Evolutionary conservation across 495 filamentous ascomycete genomes (phyloP), one percentile per base, ranked within the genome.

Genomic region (Neurospora sp.): DNA sequence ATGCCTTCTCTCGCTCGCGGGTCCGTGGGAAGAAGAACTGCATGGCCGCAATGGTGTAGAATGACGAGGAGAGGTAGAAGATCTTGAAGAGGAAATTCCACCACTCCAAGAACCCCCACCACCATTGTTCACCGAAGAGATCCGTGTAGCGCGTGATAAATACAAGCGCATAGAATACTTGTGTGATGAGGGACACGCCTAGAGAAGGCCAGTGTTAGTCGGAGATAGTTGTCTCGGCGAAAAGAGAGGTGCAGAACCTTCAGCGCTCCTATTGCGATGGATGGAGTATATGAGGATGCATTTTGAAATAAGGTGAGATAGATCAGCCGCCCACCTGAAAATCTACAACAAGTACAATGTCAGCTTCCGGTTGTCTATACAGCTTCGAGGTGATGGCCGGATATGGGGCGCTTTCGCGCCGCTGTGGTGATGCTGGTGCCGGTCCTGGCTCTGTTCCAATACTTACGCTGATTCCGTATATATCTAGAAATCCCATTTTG

Each of bases 151-250:
- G 89, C 14, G 92, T 89, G 72, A 92, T 79, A 83, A 98, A 99
- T 44, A 99, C 95, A 72, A 90, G 75, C 39, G 89, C 88, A 83
- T 99, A 99, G 76, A 99, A 89, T 59, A 89, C 84, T 81, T 99
- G 96, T 0, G 94, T 97, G 73, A 99, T 91, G 75, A 98, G 89
- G n/a, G 94, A 97, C 71, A 98, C 90, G 75, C 94, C 92, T 94
- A 76, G 42, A 38, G 44, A n/a, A 7, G 9, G 9, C 14, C 62
- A 46, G 42, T 59, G 74, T 83, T 77, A 80, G 78, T 71, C 69
- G 72, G 35, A 69, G 5, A 59, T 70, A 20, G 20, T 37, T 69
- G 37, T 23, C 3, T 69, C 7, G n/a, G 27, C 41, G 23, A 18
- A 39, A 37, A 38, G 62, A 39, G 35, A 72, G 39, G 44, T n/a